These are phyloP conservation scores for Sequoiadendron giganteum DNA, from an alignment of 75 land plant species.

Conservation along the genomic window DNA sequence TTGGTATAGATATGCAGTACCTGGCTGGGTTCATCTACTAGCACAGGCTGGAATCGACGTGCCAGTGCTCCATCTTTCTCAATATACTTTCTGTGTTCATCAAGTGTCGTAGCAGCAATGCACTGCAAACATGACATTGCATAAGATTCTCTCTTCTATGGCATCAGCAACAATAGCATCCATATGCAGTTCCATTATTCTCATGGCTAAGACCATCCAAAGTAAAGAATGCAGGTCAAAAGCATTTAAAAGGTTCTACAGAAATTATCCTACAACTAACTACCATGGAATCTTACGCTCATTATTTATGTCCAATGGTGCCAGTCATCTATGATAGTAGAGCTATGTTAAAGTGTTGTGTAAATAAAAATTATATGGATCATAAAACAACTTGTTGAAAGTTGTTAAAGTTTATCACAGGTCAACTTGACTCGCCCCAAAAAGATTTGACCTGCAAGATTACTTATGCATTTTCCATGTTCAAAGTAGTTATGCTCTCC, in stretches of 20 bases:
- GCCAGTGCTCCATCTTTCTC: conserved; percentile 96
- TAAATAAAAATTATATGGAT: no score
- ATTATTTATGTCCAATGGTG: neutral
- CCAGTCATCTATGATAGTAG: neutral
- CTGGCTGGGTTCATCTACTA: conserved; percentile 81
- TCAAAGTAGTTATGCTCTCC: neutral
- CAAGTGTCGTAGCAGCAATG: conserved; percentile 87
- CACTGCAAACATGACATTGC: conserved; percentile 52
- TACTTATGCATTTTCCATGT: neutral
- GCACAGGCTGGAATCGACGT: conserved; percentile 89
- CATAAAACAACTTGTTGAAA: neutral
- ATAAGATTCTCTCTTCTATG: neutral
- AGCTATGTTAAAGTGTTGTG: neutral
- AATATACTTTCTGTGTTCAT: conserved; percentile 81
- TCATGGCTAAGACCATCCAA: neutral
- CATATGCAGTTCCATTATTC: neutral
- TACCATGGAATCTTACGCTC: neutral
- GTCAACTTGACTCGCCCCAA: neutral
- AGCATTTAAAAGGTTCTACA: neutral
- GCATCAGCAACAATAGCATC: neutral
- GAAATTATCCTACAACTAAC: neutral
- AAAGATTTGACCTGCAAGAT: neutral
- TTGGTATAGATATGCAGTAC: conserved; percentile 26
- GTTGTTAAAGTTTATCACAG: neutral
- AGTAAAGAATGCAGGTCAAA: neutral